Base-by-base conservation (phyloP, 768 basidiomycete species). In the Lentinula sp. region DNA sequence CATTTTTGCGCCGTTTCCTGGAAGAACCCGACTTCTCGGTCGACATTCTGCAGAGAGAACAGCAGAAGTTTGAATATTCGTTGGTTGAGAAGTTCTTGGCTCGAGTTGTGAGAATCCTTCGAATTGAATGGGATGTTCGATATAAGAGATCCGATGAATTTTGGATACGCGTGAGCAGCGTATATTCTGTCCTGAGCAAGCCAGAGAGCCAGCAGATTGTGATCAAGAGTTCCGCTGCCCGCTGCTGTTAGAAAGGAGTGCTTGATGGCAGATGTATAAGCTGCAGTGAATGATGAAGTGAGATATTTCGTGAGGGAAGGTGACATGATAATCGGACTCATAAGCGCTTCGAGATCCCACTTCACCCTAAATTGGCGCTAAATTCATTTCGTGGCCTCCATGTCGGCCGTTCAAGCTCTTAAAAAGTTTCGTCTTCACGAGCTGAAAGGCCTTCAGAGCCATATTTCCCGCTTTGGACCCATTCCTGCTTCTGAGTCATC, bases 181-280 rank as follows among this genome's bases (percentile, higher is more conserved):
- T 91, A 91, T 59, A 87, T 81, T 54, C 84, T 81, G 69, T 91
- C 90, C 65, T 91, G 90, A 13, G 82, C 79, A 61, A 91, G 81
- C 81, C 85, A 91, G 52, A 85, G 73, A 1, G 79, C 76, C 15
- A 91, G 81, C 28, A 78, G 75, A 0, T 72, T 62, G 12, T 76
- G 61, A 6, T 77, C 72, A 18, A 91, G 77, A 3, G 77, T 76
- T 13, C 82, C 78, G 2, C 77, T 68, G 3, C 85, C 85, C 0
- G 87, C 86, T 16, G 79, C 72, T 2, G 67, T 65, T n/a, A 92
- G 80, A 71, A 91, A 91, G 0, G 79, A 69, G 58, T 88, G 85
- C 36, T 74, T 64, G 0, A 79, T 83, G 0, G 88, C 87, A 0
- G 73, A 72, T 13, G 66, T 20, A 68, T 85, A 87, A 0, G 77